Evolutionary conservation across 768 basidiomycete genomes (phyloP).

Genomic region (Amanita brunnescens): DNA sequence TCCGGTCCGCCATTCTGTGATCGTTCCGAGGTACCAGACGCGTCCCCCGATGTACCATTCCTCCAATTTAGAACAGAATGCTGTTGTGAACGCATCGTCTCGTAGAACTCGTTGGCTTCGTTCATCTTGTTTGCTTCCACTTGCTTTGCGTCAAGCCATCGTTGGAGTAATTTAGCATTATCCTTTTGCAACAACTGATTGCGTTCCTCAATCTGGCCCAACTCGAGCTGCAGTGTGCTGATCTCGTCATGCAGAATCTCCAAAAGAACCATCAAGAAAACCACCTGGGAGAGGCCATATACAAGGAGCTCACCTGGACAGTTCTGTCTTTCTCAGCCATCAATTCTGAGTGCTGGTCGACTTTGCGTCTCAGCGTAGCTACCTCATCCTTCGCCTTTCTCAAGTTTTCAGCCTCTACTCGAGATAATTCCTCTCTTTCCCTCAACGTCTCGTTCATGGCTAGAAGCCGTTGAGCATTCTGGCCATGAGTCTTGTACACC

Average conservation of each 20-base stretch:
- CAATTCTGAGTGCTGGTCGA: constrained; percentile 75
- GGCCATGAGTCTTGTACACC: constrained; percentile 92
- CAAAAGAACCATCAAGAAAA: not conserved
- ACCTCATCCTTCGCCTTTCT: constrained; percentile 74
- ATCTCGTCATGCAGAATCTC: constrained; percentile 95
- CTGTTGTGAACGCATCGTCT: constrained; percentile 73
- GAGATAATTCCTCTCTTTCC: constrained; percentile 83
- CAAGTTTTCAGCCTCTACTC: constrained; percentile 74
- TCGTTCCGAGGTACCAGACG: constrained; percentile 10
- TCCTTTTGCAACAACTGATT: constrained; percentile 84
- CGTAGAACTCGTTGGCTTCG: constrained; percentile 84
- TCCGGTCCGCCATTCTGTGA: constrained; percentile 19
- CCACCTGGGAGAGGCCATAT: constrained; percentile 1
- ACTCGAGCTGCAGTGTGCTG: constrained; percentile 83
- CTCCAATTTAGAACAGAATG: constrained; percentile 54
- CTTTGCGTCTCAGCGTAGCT: constrained; percentile 58
- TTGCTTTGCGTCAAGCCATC: constrained; percentile 96
- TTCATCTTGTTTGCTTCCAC: constrained; percentile 92
- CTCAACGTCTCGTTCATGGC: constrained; percentile 93
- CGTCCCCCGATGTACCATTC: constrained; percentile 28
- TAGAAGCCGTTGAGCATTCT: constrained; percentile 88
- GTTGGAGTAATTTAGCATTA: constrained; percentile 90
- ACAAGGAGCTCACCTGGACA: constrained; percentile 58
- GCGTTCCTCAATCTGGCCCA: constrained; percentile 81
- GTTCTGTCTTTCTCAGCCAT: constrained; percentile 86